These are phyloP conservation scores for Diplodia sapinea DNA, from an alignment of 2,329 filamentous ascomycete genomes.

Conservation along the genomic window DNA sequence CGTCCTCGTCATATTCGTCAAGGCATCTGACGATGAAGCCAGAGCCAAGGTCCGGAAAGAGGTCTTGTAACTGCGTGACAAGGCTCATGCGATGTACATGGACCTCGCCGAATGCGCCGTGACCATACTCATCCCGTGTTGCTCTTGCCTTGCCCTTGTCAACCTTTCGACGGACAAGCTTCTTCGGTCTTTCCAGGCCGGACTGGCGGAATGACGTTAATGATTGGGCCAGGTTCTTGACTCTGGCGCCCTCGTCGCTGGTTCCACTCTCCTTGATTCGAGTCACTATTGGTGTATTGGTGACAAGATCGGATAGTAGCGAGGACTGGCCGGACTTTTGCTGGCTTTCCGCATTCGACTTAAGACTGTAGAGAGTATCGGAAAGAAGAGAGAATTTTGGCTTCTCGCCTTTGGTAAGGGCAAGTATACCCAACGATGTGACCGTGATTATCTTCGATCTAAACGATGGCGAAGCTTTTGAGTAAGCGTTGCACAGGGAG, in stretches of 20 bases:
- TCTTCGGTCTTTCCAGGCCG: conserved; percentile 60
- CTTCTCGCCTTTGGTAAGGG: conserved; percentile 69
- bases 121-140: conserved; percentile 42
- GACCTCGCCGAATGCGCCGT: conserved; percentile 55
- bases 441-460: conserved; percentile 73
- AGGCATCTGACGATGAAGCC: conserved; percentile 80
- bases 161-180: conserved; percentile 61
- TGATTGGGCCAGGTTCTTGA: conserved; percentile 65
- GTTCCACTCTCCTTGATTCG: conserved; percentile 62
- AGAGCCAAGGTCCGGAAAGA: conserved; percentile 86
- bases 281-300: conserved; percentile 75
- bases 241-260: conserved; percentile 58
- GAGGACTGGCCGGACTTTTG: conserved; percentile 56
- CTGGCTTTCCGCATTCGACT: conserved; percentile 70
- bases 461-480: conserved; percentile 65
- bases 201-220: conserved; percentile 63
- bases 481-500: conserved; percentile 70
- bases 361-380: conserved; percentile 83
- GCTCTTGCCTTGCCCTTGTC: conserved; percentile 69
- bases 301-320: conserved; percentile 81
- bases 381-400: conserved; percentile 76
- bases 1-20: conserved; percentile 77
- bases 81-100: conserved; percentile 84
- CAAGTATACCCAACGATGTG: conserved; percentile 74
- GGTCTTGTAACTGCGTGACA: conserved; percentile 87